Evolutionary conservation across 306 rosid genomes (phyloP), one percentile per base, ranked within the genome.

Genomic region (Vigna reflexopilosa): DNA sequence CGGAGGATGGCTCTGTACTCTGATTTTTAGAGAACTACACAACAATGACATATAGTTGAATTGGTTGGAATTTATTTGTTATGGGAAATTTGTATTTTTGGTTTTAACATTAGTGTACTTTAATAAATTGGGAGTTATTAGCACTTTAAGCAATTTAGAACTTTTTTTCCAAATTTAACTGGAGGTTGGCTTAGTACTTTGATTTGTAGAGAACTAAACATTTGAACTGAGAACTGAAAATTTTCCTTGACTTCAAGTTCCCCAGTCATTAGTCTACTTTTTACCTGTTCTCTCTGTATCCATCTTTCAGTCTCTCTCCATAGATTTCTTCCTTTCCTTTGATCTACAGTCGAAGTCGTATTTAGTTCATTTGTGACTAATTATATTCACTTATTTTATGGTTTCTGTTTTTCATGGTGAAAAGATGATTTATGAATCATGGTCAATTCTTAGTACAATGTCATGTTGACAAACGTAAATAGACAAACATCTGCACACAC

Each of bases 391-490:
- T 13, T 82, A 22, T 67, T 71, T 67, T 40, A 14, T 17, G 45
- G 38, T 71, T 73, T 47, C 57, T 26, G 44, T 19, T 62, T 79
- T 62, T 68, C 55, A 70, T 61, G 10, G 22, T 34, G 55, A 56
- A 52, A 69, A 61, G 59, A 63, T 63, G 73, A 75, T 13, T 70
- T 57, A 32, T 14, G 59, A 32, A 56, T 38, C 47, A 68, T 20
- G 66, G 34, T 64, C 65, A 70, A 78, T 81, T 67, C 24, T 58
- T 24, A 47, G 61, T 26, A 70, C 63, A 34, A 47, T 51, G 82
- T 52, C 30, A 16, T 56, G 8, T 19, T 30, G 22, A 66, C 52
- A 24, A 65, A 61, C 48, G 59, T 32, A 47, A 55, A 12, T 10
- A 56, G 38, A 24, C 48, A 36, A 1, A 14, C 36, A 19, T 3